Conservation (phyloP, 2,329 filamentous ascomycete species). For the Reticulascus tulasneorum region DNA sequence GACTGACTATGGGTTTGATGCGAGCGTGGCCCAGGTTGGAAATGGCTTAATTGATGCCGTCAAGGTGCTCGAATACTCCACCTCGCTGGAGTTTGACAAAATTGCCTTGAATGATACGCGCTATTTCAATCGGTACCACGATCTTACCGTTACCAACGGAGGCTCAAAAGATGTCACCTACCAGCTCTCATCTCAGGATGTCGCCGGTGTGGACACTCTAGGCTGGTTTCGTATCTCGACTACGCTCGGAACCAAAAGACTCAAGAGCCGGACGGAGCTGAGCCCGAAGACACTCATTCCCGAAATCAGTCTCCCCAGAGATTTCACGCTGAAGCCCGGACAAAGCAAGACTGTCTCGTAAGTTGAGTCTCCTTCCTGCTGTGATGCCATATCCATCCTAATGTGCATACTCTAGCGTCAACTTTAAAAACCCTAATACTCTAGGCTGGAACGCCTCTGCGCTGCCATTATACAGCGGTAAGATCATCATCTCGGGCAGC, state of each 20-base stretch:
- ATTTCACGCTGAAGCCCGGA: constrained; percentile 18
- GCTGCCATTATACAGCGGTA: constrained; percentile 29
- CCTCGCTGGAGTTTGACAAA: constrained; percentile 33
- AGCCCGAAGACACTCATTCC: constrained; percentile 12
- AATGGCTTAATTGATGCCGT: constrained; percentile 38
- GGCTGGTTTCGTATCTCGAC: constrained; percentile 13
- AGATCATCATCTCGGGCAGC: constrained; percentile 23
- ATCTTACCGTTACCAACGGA: constrained; percentile 30
- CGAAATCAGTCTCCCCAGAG: constrained; percentile 14
- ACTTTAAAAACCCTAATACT: constrained; percentile 22
- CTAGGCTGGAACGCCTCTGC: constrained; percentile 20
- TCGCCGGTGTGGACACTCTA: constrained; percentile 33
- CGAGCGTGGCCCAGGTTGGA: constrained; percentile 35
- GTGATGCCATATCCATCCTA: not conserved
- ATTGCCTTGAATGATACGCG: constrained; percentile 42
- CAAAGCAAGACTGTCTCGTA: constrained; percentile 18
- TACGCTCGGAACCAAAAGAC: constrained; percentile 2
- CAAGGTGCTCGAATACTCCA: constrained; percentile 35
- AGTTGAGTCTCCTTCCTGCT: constrained; percentile 14
- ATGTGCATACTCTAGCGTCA: constrained; percentile 13
- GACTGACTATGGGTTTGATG: constrained; percentile 17
- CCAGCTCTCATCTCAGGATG: constrained; percentile 22
- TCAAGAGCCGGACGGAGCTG: constrained; percentile 17
- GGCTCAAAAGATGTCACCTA: constrained; percentile 29
- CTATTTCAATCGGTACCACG: constrained; percentile 27